These are phyloP conservation scores for Pyrenophora graminea DNA, from an alignment of 2,329 filamentous ascomycete species.

Conservation along the genomic window DNA sequence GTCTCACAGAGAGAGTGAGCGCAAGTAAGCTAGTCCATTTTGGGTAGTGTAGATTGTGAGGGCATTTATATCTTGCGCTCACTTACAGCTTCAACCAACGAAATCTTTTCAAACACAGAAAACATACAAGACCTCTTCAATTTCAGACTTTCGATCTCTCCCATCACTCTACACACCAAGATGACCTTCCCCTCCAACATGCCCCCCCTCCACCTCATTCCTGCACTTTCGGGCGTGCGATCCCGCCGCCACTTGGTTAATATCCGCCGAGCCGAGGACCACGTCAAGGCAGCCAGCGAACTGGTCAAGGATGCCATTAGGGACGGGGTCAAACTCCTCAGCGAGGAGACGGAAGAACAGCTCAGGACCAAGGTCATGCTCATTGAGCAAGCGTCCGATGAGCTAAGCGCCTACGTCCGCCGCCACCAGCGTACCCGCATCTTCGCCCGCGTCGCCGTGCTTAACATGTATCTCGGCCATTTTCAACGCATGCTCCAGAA, in stretches of 20 bases:
- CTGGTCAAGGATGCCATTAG: no score
- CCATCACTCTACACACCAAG: background rate
- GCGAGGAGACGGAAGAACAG: no score
- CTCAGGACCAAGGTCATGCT: no score
- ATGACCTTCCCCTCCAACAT: background rate
- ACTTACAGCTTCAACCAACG: background rate
- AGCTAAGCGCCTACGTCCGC: no score
- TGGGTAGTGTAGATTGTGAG: background rate
- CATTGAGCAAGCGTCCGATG: no score
- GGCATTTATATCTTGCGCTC: no score
- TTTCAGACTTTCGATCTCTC: background rate
- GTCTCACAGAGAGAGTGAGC: background rate
- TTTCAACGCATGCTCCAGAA: no score
- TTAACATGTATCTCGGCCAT: no score
- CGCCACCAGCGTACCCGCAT: no score
- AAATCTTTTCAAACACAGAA: background rate
- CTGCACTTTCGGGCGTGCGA: background rate
- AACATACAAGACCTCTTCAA: background rate
- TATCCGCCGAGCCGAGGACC: background rate
- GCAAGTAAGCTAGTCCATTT: background rate
- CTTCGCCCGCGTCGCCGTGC: no score
- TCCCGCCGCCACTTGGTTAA: constrained; percentile 9
- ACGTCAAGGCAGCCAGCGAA: no score
- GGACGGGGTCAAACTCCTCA: no score
- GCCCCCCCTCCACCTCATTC: background rate